Percentiles rank a stretch among this genome's conserved stretches.
These are phyloP conservation scores for Neurospora tetrasperma DNA, from an alignment of 495 filamentous ascomycete genomes.

Conservation along the genomic window DNA sequence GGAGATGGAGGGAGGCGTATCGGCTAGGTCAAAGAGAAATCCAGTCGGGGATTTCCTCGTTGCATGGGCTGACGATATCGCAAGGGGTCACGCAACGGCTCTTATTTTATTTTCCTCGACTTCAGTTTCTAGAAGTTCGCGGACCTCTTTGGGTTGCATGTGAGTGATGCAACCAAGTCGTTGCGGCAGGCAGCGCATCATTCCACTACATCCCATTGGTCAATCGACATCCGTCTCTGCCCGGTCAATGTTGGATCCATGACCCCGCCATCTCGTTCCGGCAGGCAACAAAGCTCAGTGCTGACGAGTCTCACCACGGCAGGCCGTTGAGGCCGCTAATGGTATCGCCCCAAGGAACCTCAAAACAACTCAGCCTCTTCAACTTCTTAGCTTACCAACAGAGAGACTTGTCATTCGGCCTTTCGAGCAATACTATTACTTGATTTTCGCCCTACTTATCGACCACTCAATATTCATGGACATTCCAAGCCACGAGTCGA, in stretches of 20 bases:
- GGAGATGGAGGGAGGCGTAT: neutral
- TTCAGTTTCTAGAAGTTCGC: neutral
- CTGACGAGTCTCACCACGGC: neutral
- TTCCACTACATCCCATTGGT: neutral
- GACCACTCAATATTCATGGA: neutral
- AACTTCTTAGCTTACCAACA: neutral
- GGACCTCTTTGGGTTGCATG: constrained; percentile 1
- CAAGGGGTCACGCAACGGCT: neutral
- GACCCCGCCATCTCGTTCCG: neutral
- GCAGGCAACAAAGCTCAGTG: neutral
- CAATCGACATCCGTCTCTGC: neutral
- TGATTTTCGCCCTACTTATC: neutral
- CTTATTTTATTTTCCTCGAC: neutral
- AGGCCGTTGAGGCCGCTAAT: neutral
- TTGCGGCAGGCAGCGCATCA: neutral
- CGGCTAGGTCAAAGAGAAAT: neutral
- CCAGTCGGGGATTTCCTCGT: neutral
- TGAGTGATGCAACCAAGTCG: neutral
- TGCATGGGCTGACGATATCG: neutral
- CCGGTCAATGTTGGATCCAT: neutral
- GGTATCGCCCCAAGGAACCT: neutral
- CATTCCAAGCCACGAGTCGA: neutral
- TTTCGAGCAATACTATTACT: neutral
- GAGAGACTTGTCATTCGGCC: neutral
- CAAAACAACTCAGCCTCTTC: neutral